These are phyloP conservation scores for Curvularia verruculosa DNA, from an alignment of 2,329 filamentous ascomycete species.

Conservation along the genomic window DNA sequence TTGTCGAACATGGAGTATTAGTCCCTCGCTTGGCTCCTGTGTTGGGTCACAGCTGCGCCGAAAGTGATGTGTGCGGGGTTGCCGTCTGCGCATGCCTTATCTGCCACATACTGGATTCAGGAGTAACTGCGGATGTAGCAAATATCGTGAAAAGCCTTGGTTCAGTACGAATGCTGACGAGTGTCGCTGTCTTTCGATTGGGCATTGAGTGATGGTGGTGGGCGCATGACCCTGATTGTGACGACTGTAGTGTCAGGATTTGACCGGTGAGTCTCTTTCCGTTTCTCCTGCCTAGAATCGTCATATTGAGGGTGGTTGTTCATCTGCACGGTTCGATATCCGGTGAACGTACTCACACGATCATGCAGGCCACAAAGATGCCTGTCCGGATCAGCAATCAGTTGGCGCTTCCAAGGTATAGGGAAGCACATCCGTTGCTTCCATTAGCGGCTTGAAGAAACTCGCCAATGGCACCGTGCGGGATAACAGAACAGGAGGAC, in stretches of 20 bases:
- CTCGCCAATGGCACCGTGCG: constrained; percentile 24
- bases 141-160: not conserved
- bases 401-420: constrained; percentile 11
- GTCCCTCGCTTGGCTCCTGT: not conserved
- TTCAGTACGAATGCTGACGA: constrained; percentile 7
- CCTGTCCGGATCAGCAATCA: constrained; percentile 11
- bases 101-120: constrained; percentile 4
- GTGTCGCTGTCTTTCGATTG: constrained; percentile 7
- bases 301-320: constrained; percentile 6
- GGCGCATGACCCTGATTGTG: constrained; percentile 14
- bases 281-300: not conserved
- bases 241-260: not conserved
- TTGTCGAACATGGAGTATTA: not conserved
- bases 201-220: constrained; percentile 8
- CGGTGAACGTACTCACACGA: constrained; percentile 16
- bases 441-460: constrained; percentile 11
- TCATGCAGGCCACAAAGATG: constrained; percentile 13
- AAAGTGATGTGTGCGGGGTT: constrained; percentile 12
- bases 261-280: constrained; percentile 15
- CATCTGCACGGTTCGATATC: constrained; percentile 12
- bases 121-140: constrained; percentile 1
- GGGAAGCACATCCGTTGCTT: constrained; percentile 14
- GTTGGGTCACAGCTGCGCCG: not conserved
- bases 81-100: constrained; percentile 12
- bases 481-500: constrained; percentile 4